Conservation (phyloP, 2,329 filamentous ascomycete species). For the Ceratocystis destructans region DNA sequence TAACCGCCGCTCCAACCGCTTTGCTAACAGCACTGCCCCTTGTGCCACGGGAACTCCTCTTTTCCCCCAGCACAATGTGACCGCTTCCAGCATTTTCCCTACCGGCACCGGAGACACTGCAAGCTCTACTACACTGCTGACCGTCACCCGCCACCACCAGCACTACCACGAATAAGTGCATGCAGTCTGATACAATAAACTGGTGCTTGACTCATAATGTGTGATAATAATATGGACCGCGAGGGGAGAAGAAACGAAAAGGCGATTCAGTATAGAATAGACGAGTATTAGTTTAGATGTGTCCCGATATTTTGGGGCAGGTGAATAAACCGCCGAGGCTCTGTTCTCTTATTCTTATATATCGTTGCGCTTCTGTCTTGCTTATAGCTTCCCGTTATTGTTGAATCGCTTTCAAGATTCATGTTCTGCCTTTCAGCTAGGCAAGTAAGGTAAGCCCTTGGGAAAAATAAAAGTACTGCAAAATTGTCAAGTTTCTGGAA, state of each 20-base stretch:
- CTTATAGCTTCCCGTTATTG: neutral
- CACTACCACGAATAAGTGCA: neutral
- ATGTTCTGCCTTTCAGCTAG: too few relatives aligned
- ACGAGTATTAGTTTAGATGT: neutral
- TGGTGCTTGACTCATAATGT: neutral
- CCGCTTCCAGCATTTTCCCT: neutral
- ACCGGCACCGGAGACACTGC: neutral
- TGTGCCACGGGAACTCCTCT: neutral
- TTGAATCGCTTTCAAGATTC: neutral
- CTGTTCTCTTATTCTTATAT: neutral
- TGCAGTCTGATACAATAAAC: too few relatives aligned
- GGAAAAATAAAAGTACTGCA: too few relatives aligned
- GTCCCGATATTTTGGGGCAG: neutral
- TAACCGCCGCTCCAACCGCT: neutral
- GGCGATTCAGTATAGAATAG: conserved; percentile 4
- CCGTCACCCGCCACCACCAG: neutral
- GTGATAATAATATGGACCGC: neutral
- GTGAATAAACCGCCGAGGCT: neutral
- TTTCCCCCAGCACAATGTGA: neutral
- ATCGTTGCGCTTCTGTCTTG: neutral
- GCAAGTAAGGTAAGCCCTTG: too few relatives aligned
- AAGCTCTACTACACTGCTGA: neutral
- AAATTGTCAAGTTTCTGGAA: too few relatives aligned
- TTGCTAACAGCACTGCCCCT: neutral
- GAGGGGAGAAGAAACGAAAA: neutral